Base-by-base conservation (phyloP, 345 rosid species). In the Eutrema heterophyllum region DNA sequence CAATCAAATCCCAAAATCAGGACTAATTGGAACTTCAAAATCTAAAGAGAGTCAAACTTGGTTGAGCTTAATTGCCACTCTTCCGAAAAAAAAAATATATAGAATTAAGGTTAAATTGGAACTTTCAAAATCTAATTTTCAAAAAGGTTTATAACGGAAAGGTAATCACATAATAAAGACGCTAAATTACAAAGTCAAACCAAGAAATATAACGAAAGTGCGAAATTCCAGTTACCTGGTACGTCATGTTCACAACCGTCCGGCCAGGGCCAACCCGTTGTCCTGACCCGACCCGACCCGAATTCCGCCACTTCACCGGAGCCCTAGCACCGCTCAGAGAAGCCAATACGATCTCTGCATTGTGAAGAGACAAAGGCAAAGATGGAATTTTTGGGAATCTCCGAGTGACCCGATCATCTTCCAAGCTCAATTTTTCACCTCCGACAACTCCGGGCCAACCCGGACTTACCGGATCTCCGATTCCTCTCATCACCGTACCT, bases 381-480 rank as follows among this genome's bases (percentile, higher is more conserved):
- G 99, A 95, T 36, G 83, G 87, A 46, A 95, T 87, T 43, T 76
- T 83, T 1, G 97, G 99, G 53, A 90, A 95, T 69, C 86, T 88
- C 49, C 55, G 53, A 68, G 41, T 45, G 4, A 87, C 97, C 72
- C 74, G 81, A n/a, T 55, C 76, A 68, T 89, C 92, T 14, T 86
- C 92, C 46, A 82, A 60, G 5, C 77, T 81, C 77, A 95, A 65
- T 43, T 83, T 79, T 79, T 95, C 98, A 5, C 96, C 92, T 24
- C 84, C 94, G 3, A 81, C 88, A 45, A 81, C 84, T 75, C 83
- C 91, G 57, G 90, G 88, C 96, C 96, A 95, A 36, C 99, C 99
- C 5, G 99, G 99, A 63, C 78, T 92, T 24, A 84, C 67, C 54
- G 98, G 97, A 90, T 95, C 99, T 79, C 99, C 99, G 32, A 89